These are phyloP conservation scores for Scopulariopsis brevicaulis DNA, from an alignment of 2,329 filamentous ascomycete genomes.

Conservation along the genomic window DNA sequence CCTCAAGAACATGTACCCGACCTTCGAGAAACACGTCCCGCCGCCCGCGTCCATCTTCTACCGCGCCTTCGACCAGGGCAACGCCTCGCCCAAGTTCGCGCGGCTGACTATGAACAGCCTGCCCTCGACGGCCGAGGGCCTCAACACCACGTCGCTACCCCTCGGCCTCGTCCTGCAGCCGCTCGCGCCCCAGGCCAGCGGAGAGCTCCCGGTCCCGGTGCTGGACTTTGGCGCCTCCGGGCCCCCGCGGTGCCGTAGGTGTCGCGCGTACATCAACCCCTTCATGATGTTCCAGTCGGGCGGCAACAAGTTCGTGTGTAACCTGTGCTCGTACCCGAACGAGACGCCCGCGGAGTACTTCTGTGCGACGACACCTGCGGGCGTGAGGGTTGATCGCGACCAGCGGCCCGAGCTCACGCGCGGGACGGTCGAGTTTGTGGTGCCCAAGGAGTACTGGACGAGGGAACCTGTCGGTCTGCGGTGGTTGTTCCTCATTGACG, in stretches of 20 bases:
- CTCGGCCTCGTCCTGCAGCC: constrained; percentile 85
- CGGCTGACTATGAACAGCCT: constrained; percentile 91
- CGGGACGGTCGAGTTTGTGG: constrained; percentile 90
- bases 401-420: constrained; percentile 81
- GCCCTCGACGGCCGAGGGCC: constrained; percentile 67
- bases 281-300: constrained; percentile 96
- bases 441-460: constrained; percentile 98
- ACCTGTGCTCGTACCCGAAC: constrained; percentile 95
- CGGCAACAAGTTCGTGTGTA: constrained; percentile 95
- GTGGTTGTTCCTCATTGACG: constrained; percentile 88
- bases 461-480: constrained; percentile 81
- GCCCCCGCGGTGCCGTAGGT: constrained; percentile 83
- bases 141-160: constrained; percentile 71
- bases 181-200: constrained; percentile 68
- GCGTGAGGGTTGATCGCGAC: constrained; percentile 76
- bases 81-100: constrained; percentile 88
- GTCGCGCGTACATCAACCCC: constrained; percentile 93
- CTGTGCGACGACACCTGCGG: constrained; percentile 76
- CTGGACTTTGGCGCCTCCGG: constrained; percentile 89
- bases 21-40: constrained; percentile 86
- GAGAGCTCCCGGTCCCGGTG: constrained; percentile 80
- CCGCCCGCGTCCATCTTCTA: constrained; percentile 83
- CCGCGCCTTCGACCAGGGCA: constrained; percentile 91
- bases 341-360: constrained; percentile 88
- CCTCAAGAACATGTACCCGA: constrained; percentile 80